These are phyloP conservation scores for Geotrichum citri-aurantii DNA, from an alignment of 1,139 yeast species.

Conservation along the genomic window DNA sequence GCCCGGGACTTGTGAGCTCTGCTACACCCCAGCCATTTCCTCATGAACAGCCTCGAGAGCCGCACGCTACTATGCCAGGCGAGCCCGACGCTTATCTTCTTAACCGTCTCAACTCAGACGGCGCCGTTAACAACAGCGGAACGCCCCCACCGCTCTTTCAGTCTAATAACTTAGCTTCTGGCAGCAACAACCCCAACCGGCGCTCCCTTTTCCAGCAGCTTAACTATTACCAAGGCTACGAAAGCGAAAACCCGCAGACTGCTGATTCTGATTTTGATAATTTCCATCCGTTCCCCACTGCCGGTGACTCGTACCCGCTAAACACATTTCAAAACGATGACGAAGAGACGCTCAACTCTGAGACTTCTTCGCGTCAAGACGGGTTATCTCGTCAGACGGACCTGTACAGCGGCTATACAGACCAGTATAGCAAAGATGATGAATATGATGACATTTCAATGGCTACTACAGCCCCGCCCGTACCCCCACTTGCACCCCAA, in stretches of 20 bases:
- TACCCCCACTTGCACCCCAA: constrained; percentile 11
- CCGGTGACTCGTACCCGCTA: constrained; percentile 38
- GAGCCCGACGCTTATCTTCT: constrained; percentile 25
- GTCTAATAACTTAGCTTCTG: background rate
- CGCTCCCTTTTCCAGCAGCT: background rate
- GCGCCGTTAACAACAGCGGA: background rate
- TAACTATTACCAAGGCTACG: constrained; percentile 7
- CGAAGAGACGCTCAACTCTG: constrained; percentile 24
- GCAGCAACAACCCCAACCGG: constrained; percentile 17
- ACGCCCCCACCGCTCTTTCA: constrained; percentile 19
- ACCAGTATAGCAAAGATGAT: background rate
- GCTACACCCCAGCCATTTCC: background rate
- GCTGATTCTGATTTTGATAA: constrained; percentile 4
- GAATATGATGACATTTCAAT: background rate
- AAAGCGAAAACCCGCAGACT: background rate
- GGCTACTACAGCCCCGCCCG: constrained; percentile 6
- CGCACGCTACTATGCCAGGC: constrained; percentile 16
- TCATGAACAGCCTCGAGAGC: background rate
- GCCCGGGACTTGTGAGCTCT: constrained; percentile 9
- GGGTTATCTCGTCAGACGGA: background rate
- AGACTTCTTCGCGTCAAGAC: constrained; percentile 2
- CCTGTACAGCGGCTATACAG: background rate
- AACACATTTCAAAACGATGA: constrained; percentile 34
- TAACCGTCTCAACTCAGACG: constrained; percentile 19
- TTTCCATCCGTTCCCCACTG: constrained; percentile 29